Conservation (phyloP, 257 asterid genomes). For the Solanum pimpinellifolium region DNA sequence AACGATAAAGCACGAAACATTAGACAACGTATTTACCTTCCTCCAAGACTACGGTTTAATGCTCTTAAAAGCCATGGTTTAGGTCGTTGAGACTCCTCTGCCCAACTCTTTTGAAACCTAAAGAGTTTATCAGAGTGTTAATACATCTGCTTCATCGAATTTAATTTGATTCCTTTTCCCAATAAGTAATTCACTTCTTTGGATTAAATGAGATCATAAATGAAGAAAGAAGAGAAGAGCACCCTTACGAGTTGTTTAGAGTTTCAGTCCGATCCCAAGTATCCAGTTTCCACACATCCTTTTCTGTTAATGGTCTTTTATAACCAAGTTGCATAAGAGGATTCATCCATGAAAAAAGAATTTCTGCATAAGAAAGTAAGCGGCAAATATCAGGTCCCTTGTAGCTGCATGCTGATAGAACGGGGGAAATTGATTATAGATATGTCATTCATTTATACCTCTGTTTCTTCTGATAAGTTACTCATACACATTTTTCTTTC, state of each 20-base stretch:
- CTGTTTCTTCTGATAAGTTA: neutral
- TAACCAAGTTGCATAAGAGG: slow-evolving; percentile 81
- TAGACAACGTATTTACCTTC: slow-evolving; percentile 40
- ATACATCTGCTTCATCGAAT: neutral
- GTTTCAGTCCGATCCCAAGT: slow-evolving; percentile 90
- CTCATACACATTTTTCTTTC: neutral
- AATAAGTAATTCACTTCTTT: neutral
- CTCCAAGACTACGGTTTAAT: slow-evolving; percentile 78
- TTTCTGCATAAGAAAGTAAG: slow-evolving; percentile 27
- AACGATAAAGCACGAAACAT: slow-evolving; percentile 2
- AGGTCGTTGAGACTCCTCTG: slow-evolving; percentile 55
- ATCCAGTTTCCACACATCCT: slow-evolving; percentile 97
- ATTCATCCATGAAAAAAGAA: slow-evolving; percentile 21
- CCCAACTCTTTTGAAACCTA: slow-evolving; percentile 90
- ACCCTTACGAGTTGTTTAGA: slow-evolving; percentile 58
- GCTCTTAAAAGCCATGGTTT: slow-evolving; percentile 98
- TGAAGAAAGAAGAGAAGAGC: neutral
- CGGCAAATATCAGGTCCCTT: slow-evolving; percentile 3
- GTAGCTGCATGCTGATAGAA: neutral
- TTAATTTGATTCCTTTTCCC: neutral
- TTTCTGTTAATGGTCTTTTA: slow-evolving; percentile 85
- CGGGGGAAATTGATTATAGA: neutral
- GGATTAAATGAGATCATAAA: neutral
- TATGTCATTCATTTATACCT: neutral
- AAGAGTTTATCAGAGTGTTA: neutral